phyloP scores from a whole-genome alignment of 192 early-diverging fungal genomes.

The Linnemannia elongata region DNA sequence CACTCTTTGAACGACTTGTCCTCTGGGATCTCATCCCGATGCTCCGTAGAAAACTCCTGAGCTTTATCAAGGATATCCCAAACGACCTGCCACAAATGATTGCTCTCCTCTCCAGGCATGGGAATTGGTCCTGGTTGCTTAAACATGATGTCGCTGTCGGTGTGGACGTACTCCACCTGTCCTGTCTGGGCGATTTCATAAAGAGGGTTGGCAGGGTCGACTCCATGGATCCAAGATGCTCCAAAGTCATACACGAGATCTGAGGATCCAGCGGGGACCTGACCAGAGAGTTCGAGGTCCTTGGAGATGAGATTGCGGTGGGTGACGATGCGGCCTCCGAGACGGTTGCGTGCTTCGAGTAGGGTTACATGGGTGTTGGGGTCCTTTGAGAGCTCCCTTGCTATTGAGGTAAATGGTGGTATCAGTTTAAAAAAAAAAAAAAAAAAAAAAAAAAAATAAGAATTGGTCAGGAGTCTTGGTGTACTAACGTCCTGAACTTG shows the following conservation, averaged over 20 bases:
- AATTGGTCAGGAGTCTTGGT: neutral
- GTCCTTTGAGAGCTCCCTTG: constrained; percentile 31
- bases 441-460: neutral
- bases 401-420: neutral
- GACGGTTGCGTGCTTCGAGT: constrained; percentile 39
- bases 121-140: constrained; percentile 6
- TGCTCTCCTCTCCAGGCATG: constrained; percentile 10
- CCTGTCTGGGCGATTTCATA: constrained; percentile 14
- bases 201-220: constrained; percentile 37
- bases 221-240: constrained; percentile 57
- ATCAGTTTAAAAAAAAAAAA: neutral
- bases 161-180: constrained; percentile 31
- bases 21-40: constrained; percentile 36
- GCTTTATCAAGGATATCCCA: constrained; percentile 46
- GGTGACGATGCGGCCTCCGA: constrained; percentile 44
- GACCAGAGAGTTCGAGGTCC: neutral
- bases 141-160: constrained; percentile 37
- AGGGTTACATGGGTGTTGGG: constrained; percentile 30
- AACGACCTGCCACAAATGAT: constrained; percentile 36
- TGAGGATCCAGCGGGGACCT: constrained; percentile 12
- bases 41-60: constrained; percentile 16
- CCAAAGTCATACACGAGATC: constrained; percentile 40
- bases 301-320: constrained; percentile 16
- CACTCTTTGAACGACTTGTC: constrained; percentile 28
- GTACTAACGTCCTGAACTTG: neutral